Conservation (phyloP, 1,284 basidiomycete genomes). For the Retiboletus flavoniger region DNA sequence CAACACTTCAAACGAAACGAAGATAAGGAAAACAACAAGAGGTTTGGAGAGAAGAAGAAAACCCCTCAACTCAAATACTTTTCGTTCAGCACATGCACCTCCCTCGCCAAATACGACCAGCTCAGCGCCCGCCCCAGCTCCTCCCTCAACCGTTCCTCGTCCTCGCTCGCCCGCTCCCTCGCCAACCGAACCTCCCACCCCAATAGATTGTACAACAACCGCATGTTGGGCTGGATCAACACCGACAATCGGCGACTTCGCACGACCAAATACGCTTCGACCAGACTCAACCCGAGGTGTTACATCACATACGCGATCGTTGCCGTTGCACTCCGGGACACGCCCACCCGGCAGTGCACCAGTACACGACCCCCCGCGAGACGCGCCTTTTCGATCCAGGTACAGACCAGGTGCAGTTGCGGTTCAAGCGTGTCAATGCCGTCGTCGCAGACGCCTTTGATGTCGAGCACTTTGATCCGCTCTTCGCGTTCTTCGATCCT, state of each 20-base stretch:
- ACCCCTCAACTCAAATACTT: conserved; percentile 61
- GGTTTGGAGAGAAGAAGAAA: no score
- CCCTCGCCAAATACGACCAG: conserved; percentile 77
- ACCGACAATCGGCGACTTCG: conserved; percentile 81
- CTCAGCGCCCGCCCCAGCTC: conserved; percentile 65
- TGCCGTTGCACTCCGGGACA: conserved; percentile 90
- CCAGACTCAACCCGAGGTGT: conserved; percentile 81
- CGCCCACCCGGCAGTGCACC: no score
- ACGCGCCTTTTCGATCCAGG: conserved; percentile 90
- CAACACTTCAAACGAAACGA: no score
- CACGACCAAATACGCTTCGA: conserved; percentile 91
- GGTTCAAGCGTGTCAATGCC: conserved; percentile 93
- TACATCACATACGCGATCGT: conserved; percentile 98
- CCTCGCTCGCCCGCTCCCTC: conserved; percentile 56
- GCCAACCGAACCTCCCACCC: conserved; percentile 90
- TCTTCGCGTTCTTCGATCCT: conserved; percentile 87
- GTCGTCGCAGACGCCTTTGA: conserved; percentile 90
- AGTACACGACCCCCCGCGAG: no score
- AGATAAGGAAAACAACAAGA: no score
- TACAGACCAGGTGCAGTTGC: conserved; percentile 83
- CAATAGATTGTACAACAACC: conserved; percentile 88
- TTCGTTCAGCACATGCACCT: conserved; percentile 78
- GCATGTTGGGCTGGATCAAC: conserved; percentile 92
- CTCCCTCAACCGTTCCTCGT: conserved; percentile 47
- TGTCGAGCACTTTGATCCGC: conserved; percentile 84